phyloP scores from a whole-genome alignment of 2,329 filamentous ascomycete genomes.

The Periglandula ipomoeae region DNA sequence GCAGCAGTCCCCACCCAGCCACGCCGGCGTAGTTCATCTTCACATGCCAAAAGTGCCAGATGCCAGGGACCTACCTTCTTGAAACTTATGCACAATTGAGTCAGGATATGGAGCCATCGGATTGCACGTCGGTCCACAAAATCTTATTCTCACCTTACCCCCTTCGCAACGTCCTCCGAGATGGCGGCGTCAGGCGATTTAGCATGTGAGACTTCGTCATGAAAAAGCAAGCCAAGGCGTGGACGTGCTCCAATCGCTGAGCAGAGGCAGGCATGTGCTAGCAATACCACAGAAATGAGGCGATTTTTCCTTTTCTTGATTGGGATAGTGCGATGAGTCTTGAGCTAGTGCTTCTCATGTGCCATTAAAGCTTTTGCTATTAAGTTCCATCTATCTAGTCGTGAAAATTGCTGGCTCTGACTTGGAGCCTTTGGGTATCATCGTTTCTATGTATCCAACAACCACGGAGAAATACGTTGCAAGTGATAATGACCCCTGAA shows the following conservation, averaged over 20 bases:
- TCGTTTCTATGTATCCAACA: not conserved
- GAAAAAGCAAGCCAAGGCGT: not conserved
- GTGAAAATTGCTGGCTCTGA: not conserved
- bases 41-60: conserved; percentile 1
- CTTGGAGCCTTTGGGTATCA: not conserved
- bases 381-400: not conserved
- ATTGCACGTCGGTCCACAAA: not conserved
- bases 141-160: not conserved
- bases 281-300: no score
- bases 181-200: not conserved
- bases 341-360: conserved; percentile 5
- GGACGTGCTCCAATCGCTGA: not conserved
- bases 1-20: not conserved
- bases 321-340: conserved; percentile 2
- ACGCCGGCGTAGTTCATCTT: not conserved
- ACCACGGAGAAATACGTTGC: no score
- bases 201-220: not conserved
- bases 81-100: not conserved
- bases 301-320: not conserved
- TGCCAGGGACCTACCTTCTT: not conserved
- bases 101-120: not conserved
- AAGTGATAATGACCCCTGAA: not conserved
- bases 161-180: not conserved
- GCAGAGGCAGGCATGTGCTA: not conserved
- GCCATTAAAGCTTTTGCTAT: not conserved